Conservation (phyloP, 1,284 basidiomycete genomes). For the Rhodotorula sp. region DNA sequence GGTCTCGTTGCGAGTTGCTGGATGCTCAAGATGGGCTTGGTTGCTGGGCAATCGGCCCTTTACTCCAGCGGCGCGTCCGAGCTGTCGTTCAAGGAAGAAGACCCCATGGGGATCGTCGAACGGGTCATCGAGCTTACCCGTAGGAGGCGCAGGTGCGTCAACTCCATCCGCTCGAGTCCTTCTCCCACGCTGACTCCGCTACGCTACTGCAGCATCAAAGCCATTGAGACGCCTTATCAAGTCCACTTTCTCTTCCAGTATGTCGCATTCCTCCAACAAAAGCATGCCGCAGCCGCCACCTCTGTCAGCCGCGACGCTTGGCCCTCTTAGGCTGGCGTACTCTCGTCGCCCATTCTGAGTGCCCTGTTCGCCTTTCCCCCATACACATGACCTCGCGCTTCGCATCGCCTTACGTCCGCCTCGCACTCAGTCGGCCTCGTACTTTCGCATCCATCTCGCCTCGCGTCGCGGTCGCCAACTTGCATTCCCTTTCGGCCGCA, state of each 20-base stretch:
- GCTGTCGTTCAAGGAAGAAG: constrained; percentile 45
- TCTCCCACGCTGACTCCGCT: neutral
- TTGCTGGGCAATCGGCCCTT: constrained; percentile 29
- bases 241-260: constrained; percentile 79
- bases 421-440: neutral
- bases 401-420: neutral
- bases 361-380: neutral
- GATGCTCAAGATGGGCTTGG: constrained; percentile 85
- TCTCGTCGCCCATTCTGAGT: neutral
- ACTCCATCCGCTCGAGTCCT: too few relatives aligned
- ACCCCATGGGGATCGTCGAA: constrained; percentile 67
- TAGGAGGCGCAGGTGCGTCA: constrained; percentile 61
- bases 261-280: constrained; percentile 57
- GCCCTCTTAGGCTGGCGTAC: neutral
- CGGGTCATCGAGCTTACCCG: constrained; percentile 71
- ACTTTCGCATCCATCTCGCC: neutral
- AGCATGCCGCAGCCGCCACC: neutral
- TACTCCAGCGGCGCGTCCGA: neutral
- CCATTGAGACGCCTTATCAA: constrained; percentile 88
- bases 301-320: neutral
- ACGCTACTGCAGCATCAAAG: constrained; percentile 49
- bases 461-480: neutral
- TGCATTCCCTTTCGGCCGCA: neutral
- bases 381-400: neutral
- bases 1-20: constrained; percentile 90